Evolutionary conservation across 345 rosid species (phyloP).

Genomic region (rapeseed (Brassica napus)): Da-Ae NC_063444.1:15596501-15597000

Average conservation of each 20-base stretch:
- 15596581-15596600: too few species aligned
- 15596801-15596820: not conserved
- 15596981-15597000: not conserved
- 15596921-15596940: not conserved
- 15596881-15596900: not conserved
- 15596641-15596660: not conserved
- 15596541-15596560: not conserved
- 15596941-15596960: too few species aligned
- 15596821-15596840: not conserved
- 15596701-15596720: not conserved
- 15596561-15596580: not conserved
- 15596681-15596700: not conserved
- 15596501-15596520: not conserved
- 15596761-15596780: not conserved
- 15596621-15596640: too few species aligned
- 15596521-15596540: not conserved
- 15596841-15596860: not conserved
- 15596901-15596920: not conserved
- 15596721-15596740: not conserved
- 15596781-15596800: not conserved
- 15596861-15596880: not conserved
- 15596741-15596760: not conserved
- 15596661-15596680: not conserved
- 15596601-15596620: too few species aligned
- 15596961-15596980: not conserved